phyloP scores from a whole-genome alignment of 768 basidiomycete genomes.

The Amanita muscaria region DNA sequence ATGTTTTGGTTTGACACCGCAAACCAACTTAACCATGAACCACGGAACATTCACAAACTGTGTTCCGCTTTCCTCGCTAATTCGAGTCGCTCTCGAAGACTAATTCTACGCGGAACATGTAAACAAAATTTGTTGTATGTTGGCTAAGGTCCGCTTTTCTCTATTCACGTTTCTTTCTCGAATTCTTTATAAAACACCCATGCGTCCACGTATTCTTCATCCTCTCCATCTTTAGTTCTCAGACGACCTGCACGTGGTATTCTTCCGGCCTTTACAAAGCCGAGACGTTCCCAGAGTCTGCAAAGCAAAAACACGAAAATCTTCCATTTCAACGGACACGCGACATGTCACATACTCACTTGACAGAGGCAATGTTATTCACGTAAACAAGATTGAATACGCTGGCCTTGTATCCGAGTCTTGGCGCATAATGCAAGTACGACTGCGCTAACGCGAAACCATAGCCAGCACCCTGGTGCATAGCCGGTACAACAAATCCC shows the following conservation, averaged over 20 bases:
- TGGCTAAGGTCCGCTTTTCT: constrained; percentile 1
- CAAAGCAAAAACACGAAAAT: background rate
- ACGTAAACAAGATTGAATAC: constrained; percentile 91
- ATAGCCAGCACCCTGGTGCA: constrained; percentile 54
- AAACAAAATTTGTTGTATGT: too few relatives aligned
- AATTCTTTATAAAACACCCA: constrained; percentile 80
- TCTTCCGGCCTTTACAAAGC: constrained; percentile 70
- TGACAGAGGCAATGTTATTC: constrained; percentile 69
- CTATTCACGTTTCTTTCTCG: constrained; percentile 22
- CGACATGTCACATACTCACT: constrained; percentile 29
- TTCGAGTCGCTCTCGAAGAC: too few relatives aligned
- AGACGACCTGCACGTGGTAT: constrained; percentile 74
- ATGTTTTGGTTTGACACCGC: too few relatives aligned
- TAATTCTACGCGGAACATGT: too few relatives aligned
- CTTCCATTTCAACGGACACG: background rate
- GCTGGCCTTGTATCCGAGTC: constrained; percentile 65
- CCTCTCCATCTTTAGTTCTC: constrained; percentile 51
- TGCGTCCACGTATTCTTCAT: constrained; percentile 87
- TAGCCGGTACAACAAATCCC: constrained; percentile 72
- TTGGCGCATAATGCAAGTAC: constrained; percentile 74
- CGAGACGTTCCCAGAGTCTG: constrained; percentile 76
- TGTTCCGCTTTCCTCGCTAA: too few relatives aligned
- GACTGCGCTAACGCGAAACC: constrained; percentile 68
- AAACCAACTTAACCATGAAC: too few relatives aligned
- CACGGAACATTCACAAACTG: too few relatives aligned